Base-by-base conservation (phyloP, 2,329 filamentous ascomycete species). In the Magnaporthales sp. region DNA sequence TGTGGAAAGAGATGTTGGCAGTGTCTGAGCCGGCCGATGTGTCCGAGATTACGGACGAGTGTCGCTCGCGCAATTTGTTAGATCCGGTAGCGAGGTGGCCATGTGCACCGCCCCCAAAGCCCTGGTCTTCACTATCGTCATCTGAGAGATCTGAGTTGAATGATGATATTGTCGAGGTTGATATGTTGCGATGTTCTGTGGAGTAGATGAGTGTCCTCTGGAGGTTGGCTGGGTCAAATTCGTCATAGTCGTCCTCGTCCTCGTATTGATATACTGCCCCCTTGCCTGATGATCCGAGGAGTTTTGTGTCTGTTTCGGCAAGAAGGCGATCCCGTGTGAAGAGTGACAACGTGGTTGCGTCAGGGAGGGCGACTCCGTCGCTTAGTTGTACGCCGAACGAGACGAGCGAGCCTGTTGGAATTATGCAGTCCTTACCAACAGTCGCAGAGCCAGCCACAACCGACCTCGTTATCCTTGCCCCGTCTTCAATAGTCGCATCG, bases 361-460 rank as follows among this genome's bases (percentile, higher is more conserved):
- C 63, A 0, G 75, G 73, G 6, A 87, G 71, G 11, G 77, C 83
- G 32, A 84, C 81, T 13, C 82, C 83, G 68, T 92, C 87, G 69
- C 86, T 82, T 69, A 97, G 84, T 31, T 81, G 84, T 19, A 95
- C 93, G 11, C 89, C 88, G 70, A 89, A 93, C 0, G 93, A 96
- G 29, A 99, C 77, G 31, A 98, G 81, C 4, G 89, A 88, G 29
- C 94, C 95, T 9, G 86, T 79, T 38, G 88, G 84, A 68, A 98
- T 80, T 7, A 77, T 85, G 72, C 89, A 91, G 66, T 85, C 84
- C 71, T 88, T 89, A 26, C 93, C 93, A 66, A 99, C 79, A 1
- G 84, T 80, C 22, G 84, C 90, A 62, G 87, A 86, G 72, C 89
- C 88, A 4, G 91, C 95, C 66, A 99, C 80, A 58, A 99, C 87